A percentile compares a stretch with the other conserved stretches of the same genome.
Conservation (phyloP, 768 basidiomycete species). For the Porpolomopsis calyptriformis region DNA sequence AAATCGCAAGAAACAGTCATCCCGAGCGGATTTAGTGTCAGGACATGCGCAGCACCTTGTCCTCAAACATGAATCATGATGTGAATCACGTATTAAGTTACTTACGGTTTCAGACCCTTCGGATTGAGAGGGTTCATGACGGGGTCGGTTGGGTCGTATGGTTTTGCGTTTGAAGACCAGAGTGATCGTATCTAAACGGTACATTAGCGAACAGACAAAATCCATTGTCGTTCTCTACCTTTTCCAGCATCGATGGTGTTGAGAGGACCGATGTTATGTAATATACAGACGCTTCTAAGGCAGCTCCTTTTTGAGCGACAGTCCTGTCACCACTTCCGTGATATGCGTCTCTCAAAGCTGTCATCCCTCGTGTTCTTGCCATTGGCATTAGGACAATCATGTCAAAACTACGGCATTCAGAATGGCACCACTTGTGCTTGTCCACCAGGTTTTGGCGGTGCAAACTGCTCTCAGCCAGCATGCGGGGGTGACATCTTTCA, state of each 20-base stretch:
- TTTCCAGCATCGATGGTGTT: conserved; percentile 31
- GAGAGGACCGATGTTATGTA: no score
- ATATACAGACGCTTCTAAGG: neutral
- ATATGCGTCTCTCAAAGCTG: conserved; percentile 2
- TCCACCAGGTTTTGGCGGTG: conserved; percentile 72
- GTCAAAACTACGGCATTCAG: conserved; percentile 58
- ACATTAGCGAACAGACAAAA: neutral
- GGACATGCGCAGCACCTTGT: conserved; percentile 95
- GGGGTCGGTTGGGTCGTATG: conserved; percentile 65
- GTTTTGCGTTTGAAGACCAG: conserved; percentile 40
- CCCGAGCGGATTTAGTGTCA: conserved; percentile 81
- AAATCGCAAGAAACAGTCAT: conserved; percentile 84
- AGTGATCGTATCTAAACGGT: conserved; percentile 36
- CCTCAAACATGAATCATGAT: neutral
- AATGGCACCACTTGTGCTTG: conserved; percentile 59
- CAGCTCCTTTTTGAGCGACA: neutral
- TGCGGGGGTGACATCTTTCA: conserved; percentile 82
- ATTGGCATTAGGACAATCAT: conserved; percentile 31
- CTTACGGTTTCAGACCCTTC: conserved; percentile 89
- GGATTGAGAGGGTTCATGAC: conserved; percentile 87
- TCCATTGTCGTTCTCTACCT: conserved; percentile 19
- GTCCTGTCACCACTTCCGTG: neutral
- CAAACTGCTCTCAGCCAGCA: conserved; percentile 54
- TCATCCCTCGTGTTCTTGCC: conserved; percentile 13
- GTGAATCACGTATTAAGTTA: conserved; percentile 7